These are phyloP conservation scores for Blastocladiella emersonii DNA, from an alignment of 371 early-diverging fungal species.

Conservation along the genomic window DNA sequence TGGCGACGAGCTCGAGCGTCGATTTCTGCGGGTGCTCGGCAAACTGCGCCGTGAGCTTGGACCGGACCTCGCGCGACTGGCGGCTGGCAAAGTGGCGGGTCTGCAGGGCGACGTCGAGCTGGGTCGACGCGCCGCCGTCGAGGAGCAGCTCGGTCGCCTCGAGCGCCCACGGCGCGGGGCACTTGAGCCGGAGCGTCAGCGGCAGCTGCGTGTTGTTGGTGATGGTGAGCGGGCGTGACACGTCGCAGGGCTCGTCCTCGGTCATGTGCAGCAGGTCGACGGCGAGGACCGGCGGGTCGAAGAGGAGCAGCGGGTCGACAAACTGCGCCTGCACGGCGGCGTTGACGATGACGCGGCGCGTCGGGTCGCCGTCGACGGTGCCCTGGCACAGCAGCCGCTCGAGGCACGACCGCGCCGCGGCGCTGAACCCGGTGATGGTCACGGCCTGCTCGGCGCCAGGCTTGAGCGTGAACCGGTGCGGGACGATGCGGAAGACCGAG, in stretches of 20 bases:
- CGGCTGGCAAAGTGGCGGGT: conserved; percentile 23
- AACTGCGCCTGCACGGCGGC: conserved; percentile 26
- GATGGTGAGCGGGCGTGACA: conserved; percentile 11
- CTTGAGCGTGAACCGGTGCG: conserved; percentile 26
- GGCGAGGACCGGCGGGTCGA: neutral
- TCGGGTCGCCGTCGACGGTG: conserved; percentile 32
- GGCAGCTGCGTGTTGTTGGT: conserved; percentile 28
- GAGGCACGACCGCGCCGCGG: conserved; percentile 11
- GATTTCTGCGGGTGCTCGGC: conserved; percentile 36
- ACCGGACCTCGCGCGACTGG: conserved; percentile 22
- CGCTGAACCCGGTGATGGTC: conserved; percentile 24
- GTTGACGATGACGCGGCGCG: conserved; percentile 19
- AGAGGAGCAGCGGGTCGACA: conserved; percentile 25
- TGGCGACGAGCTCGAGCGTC: conserved; percentile 25
- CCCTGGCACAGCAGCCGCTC: conserved; percentile 28
- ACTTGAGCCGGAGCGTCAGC: conserved; percentile 21
- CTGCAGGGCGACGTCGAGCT: conserved; percentile 19
- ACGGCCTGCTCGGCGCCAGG: conserved; percentile 24
- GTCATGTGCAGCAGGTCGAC: neutral
- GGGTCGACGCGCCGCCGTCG: conserved; percentile 17
- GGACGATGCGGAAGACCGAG: conserved; percentile 24
- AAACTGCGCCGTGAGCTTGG: conserved; percentile 26
- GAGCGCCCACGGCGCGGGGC: conserved; percentile 22
- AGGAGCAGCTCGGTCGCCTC: conserved; percentile 13
- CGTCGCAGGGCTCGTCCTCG: neutral